Conservation (phyloP, 257 asterid species). For the Craterostigma plantagineum region DNA sequence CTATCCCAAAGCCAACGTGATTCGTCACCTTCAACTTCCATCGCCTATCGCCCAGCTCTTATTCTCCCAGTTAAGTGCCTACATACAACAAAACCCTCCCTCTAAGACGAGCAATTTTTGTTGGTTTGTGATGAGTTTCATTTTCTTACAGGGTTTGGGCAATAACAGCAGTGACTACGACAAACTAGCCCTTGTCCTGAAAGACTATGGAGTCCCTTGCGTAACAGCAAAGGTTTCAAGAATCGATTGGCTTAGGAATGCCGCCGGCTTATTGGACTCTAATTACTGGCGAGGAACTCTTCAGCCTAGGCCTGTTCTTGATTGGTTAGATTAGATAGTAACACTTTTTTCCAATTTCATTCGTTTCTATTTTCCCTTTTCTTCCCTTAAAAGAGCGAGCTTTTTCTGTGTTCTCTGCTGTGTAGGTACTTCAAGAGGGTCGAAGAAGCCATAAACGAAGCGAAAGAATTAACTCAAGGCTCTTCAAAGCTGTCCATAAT, state of each 20-base stretch:
- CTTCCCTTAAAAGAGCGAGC: not conserved
- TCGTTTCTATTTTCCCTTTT: not conserved
- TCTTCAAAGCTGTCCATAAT: constrained; percentile 43
- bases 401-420: constrained; percentile 2
- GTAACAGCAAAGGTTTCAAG: constrained; percentile 71
- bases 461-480: constrained; percentile 68
- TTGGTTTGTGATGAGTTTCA: not conserved
- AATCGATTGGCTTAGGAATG: constrained; percentile 87
- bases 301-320: constrained; percentile 82
- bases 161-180: constrained; percentile 67
- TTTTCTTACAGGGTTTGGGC: constrained; percentile 78
- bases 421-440: constrained; percentile 75
- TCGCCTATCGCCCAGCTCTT: constrained; percentile 67
- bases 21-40: constrained; percentile 13
- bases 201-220: constrained; percentile 58
- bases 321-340: constrained; percentile 40
- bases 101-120: not conserved
- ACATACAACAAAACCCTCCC: not conserved
- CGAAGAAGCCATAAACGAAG: constrained; percentile 59
- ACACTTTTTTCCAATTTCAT: no score
- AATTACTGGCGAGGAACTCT: constrained; percentile 89
- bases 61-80: constrained; percentile 54
- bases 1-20: constrained; percentile 22
- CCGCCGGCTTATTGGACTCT: constrained; percentile 72
- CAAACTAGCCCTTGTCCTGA: constrained; percentile 40